phyloP scores from a whole-genome alignment of 306 rosid species.

The Cucumis sativus region Cucumber_9930_V3 NC_026655.2:2736001-2736500 shows the following conservation, averaged over 20 bases:
- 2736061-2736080: too few species aligned
- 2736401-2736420: neutral
- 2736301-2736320: neutral
- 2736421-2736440: neutral
- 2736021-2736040: too few species aligned
- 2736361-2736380: neutral
- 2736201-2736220: neutral
- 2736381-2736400: neutral
- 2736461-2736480: neutral
- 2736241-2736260: neutral
- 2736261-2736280: neutral
- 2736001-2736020: too few species aligned
- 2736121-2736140: too few species aligned
- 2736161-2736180: too few species aligned
- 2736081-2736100: too few species aligned
- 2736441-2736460: neutral
- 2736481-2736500: neutral
- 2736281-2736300: neutral
- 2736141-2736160: too few species aligned
- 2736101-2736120: too few species aligned
- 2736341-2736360: neutral
- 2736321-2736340: neutral
- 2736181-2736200: too few species aligned
- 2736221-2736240: neutral
- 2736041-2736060: too few species aligned